Conservation (phyloP, 768 basidiomycete species). For the Saitozyma sp. region DNA sequence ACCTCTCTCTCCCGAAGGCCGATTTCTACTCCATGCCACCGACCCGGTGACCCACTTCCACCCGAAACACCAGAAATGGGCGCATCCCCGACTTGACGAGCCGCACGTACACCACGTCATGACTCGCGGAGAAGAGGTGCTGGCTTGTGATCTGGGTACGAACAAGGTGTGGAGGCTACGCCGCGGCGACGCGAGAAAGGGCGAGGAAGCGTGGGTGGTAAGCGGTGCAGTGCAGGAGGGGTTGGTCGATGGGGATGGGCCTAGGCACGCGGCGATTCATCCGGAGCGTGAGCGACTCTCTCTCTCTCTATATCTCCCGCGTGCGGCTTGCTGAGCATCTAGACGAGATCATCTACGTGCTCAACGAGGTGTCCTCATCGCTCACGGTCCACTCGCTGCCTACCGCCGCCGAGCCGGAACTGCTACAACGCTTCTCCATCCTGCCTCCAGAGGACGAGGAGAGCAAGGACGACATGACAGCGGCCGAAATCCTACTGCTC, state of each 20-base stretch:
- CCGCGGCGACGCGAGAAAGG: neutral
- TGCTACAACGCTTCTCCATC: slow-evolving; percentile 1
- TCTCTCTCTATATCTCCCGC: neutral
- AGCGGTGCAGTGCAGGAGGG: neutral
- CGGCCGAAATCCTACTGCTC: slow-evolving; percentile 11
- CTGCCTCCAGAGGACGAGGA: slow-evolving; percentile 4
- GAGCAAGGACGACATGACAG: slow-evolving; percentile 9
- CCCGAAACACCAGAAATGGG: neutral
- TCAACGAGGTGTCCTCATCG: slow-evolving; percentile 7
- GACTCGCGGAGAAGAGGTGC: neutral
- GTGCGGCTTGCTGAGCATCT: neutral
- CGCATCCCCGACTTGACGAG: slow-evolving; percentile 9
- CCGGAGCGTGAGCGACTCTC: neutral
- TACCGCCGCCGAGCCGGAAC: neutral
- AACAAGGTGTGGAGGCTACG: slow-evolving; percentile 5
- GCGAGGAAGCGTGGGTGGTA: neutral
- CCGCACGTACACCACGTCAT: slow-evolving; percentile 12
- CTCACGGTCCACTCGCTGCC: slow-evolving; percentile 6
- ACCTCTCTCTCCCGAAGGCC: neutral
- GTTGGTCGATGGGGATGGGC: slow-evolving; percentile 11
- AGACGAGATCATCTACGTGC: slow-evolving; percentile 9
- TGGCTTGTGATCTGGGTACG: slow-evolving; percentile 4
- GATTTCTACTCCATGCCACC: neutral
- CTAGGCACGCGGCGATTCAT: slow-evolving; percentile 11
- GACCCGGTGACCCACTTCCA: neutral